phyloP scores from a whole-genome alignment of 1,284 basidiomycete genomes.

The Vanrija pseudolonga region DNA sequence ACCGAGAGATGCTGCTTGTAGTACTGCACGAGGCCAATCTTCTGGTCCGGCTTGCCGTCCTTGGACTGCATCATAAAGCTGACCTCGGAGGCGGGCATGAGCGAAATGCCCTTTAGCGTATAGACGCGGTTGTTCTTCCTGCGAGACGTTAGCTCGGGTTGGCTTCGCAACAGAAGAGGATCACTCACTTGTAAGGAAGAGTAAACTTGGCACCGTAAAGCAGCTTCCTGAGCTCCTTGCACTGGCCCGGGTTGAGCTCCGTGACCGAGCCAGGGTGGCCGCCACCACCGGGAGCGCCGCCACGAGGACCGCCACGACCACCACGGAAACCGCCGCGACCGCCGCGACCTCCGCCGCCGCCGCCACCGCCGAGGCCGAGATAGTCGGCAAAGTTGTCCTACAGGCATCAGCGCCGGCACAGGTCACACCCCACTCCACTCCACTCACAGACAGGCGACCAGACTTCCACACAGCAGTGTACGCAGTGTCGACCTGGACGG shows the following conservation, averaged over 20 bases:
- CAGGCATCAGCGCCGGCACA: conserved; percentile 3
- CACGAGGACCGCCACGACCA: conserved; percentile 13
- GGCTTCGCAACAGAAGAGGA: not conserved
- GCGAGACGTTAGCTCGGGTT: not conserved
- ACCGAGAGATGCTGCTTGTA: conserved; percentile 45
- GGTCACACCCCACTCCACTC: not conserved
- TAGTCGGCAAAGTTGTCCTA: conserved; percentile 33
- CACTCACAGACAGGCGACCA: conserved; percentile 38
- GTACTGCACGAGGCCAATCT: conserved; percentile 41
- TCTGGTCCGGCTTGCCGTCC: conserved; percentile 36
- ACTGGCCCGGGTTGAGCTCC: conserved; percentile 26
- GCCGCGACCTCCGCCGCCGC: conserved; percentile 30
- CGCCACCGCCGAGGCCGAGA: conserved; percentile 33
- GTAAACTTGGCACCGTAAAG: conserved; percentile 41
- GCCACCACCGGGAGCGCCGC: conserved; percentile 18
- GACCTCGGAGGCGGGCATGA: conserved; percentile 32
- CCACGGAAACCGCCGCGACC: conserved; percentile 24
- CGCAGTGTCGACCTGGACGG: conserved; percentile 46
- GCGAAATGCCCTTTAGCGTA: conserved; percentile 34
- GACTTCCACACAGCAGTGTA: conserved; percentile 46
- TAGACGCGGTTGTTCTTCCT: conserved; percentile 20
- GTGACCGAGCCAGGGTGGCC: conserved; percentile 17
- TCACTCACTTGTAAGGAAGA: conserved; percentile 21
- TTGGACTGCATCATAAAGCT: conserved; percentile 37
- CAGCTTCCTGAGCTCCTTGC: conserved; percentile 36